Conservation (phyloP, 2,329 filamentous ascomycete genomes). For the Cryphonectria parasitica region DNA sequence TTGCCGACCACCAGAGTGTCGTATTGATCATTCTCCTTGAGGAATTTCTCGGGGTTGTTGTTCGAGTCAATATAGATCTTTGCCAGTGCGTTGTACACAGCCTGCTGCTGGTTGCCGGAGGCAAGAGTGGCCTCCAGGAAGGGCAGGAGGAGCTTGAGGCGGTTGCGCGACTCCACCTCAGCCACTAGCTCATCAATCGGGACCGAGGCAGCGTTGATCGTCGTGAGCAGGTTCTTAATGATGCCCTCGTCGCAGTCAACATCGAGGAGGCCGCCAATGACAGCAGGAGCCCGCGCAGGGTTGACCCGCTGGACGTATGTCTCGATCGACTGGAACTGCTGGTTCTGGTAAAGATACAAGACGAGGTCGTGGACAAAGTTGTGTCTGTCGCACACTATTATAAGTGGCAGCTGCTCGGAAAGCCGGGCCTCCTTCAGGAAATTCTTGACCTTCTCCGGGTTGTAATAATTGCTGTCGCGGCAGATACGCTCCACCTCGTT, state of each 20-base stretch:
- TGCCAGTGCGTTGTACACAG: conserved; percentile 93
- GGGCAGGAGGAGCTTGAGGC: conserved; percentile 90
- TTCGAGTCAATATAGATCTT: conserved; percentile 99
- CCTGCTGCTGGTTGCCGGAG: conserved; percentile 91
- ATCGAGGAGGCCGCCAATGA: conserved; percentile 90
- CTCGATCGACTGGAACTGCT: conserved; percentile 99
- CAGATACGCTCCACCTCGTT: conserved; percentile 97
- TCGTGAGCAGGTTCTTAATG: conserved; percentile 88
- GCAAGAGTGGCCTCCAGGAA: conserved; percentile 94
- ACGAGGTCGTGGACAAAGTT: conserved; percentile 98
- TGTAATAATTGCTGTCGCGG: conserved; percentile 87
- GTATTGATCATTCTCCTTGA: conserved; percentile 97
- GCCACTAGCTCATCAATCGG: conserved; percentile 92
- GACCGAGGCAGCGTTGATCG: conserved; percentile 81
- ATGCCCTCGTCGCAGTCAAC: conserved; percentile 97
- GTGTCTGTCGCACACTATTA: conserved; percentile 99
- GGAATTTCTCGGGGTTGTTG: conserved; percentile 96
- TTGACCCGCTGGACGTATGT: conserved; percentile 98
- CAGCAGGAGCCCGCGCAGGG: conserved; percentile 84
- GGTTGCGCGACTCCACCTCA: conserved; percentile 95
- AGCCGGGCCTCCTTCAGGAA: conserved; percentile 96
- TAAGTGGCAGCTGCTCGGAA: conserved; percentile 89
- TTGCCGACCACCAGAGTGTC: conserved; percentile 91
- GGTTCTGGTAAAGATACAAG: conserved; percentile 96
- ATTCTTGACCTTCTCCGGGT: conserved; percentile 97